These are phyloP conservation scores for Colletotrichum sansevieriae DNA, from an alignment of 2,329 filamentous ascomycete species.

Conservation along the genomic window DNA sequence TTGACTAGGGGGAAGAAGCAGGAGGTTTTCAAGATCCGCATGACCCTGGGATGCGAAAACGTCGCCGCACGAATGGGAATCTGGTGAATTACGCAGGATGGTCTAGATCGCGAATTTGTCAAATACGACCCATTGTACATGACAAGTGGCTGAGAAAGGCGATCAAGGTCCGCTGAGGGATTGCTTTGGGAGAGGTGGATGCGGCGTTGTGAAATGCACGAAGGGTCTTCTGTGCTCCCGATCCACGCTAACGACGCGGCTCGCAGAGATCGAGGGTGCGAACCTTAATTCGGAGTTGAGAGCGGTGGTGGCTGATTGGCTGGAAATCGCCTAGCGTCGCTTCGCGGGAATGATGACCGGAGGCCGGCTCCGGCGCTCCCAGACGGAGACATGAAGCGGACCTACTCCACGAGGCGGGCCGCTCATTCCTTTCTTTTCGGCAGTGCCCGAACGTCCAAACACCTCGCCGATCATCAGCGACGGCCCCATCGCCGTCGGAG, in stretches of 20 bases:
- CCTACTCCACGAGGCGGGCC: constrained; percentile 1
- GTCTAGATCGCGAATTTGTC: constrained; percentile 18
- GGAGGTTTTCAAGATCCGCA: constrained; percentile 13
- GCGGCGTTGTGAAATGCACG: constrained; percentile 13
- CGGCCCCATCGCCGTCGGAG: neutral
- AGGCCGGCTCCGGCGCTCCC: neutral
- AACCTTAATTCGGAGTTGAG: neutral
- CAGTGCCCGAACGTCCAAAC: neutral
- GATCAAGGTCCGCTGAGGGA: neutral
- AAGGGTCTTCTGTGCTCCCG: constrained; percentile 41
- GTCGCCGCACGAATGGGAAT: constrained; percentile 16
- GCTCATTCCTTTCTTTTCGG: neutral
- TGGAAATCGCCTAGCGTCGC: neutral
- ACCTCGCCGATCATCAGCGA: neutral
- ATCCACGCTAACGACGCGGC: constrained; percentile 49
- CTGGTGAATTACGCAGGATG: neutral
- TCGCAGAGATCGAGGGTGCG: constrained; percentile 46
- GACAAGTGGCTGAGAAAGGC: constrained; percentile 1
- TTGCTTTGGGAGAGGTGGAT: neutral
- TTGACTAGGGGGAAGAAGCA: neutral
- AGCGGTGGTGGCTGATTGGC: constrained; percentile 26
- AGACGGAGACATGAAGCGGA: neutral
- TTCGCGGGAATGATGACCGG: neutral
- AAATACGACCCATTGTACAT: neutral
- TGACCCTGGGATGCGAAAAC: constrained; percentile 25